These are phyloP conservation scores for Fusarium ramigenum DNA, from an alignment of 2,329 filamentous ascomycete species.

Conservation along the genomic window DNA sequence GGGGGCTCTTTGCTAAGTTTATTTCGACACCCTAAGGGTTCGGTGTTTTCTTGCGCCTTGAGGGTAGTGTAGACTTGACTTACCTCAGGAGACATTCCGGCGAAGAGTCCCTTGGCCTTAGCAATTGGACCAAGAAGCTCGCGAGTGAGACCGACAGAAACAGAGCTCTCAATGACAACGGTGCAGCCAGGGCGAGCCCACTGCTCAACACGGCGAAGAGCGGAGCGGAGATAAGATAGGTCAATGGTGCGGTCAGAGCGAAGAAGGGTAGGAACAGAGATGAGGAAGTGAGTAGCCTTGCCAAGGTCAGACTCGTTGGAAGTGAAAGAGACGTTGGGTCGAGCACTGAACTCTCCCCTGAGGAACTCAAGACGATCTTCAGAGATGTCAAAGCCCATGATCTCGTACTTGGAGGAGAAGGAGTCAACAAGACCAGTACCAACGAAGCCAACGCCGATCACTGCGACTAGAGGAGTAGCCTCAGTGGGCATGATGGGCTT, in stretches of 20 bases:
- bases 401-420: slow-evolving; percentile 52
- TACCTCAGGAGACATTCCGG: slow-evolving; percentile 58
- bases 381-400: slow-evolving; percentile 59
- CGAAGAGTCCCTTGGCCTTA: slow-evolving; percentile 51
- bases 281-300: slow-evolving; percentile 59
- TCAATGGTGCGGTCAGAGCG: slow-evolving; percentile 57
- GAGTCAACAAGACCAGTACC: slow-evolving; percentile 57
- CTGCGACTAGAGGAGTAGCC: slow-evolving; percentile 51
- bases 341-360: slow-evolving; percentile 36
- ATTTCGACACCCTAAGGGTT: too few species aligned
- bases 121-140: slow-evolving; percentile 57
- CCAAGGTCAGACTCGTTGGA: slow-evolving; percentile 48
- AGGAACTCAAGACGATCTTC: slow-evolving; percentile 49
- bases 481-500: not conserved
- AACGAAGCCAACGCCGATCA: slow-evolving; percentile 63
- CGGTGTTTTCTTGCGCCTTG: too few species aligned
- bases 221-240: slow-evolving; percentile 55
- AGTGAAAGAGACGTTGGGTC: slow-evolving; percentile 46
- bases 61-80: not conserved
- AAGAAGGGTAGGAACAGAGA: slow-evolving; percentile 62
- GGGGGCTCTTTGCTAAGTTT: too few species aligned
- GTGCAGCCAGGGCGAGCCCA: slow-evolving; percentile 55
- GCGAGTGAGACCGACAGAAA: slow-evolving; percentile 64
- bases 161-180: slow-evolving; percentile 62
- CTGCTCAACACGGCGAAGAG: slow-evolving; percentile 51